Evolutionary conservation across 2,329 filamentous ascomycete species (phyloP).

Genomic region (Pseudophaeomoniella oleicola): DNA sequence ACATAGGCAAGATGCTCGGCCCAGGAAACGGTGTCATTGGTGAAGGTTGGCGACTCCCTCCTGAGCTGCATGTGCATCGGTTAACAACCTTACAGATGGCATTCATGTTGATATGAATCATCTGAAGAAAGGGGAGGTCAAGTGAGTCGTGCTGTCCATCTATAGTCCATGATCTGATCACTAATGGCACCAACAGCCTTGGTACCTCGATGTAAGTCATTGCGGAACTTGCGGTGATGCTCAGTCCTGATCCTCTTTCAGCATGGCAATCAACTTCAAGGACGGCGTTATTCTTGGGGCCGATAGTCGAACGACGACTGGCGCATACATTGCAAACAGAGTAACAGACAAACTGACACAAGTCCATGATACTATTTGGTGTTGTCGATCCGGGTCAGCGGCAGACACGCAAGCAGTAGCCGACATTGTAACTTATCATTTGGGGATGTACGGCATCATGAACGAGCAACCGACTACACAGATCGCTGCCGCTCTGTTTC

Average conservation of each 20-base stretch:
- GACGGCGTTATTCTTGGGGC: conserved; percentile 94
- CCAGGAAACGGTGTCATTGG: conserved; percentile 29
- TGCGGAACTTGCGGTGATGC: conserved; percentile 7
- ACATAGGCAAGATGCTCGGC: conserved; percentile 20
- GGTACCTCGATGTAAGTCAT: conserved; percentile 83
- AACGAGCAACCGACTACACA: conserved; percentile 87
- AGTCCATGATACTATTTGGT: conserved; percentile 99
- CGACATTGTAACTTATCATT: conserved; percentile 93
- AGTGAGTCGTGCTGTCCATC: conserved; percentile 48
- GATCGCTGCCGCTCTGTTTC: conserved; percentile 89
- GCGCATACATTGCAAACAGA: conserved; percentile 96
- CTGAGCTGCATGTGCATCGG: conserved; percentile 1
- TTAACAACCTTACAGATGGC: conserved; percentile 52
- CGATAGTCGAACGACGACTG: conserved; percentile 93
- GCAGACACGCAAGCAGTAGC: conserved; percentile 96
- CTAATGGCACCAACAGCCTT: conserved; percentile 41
- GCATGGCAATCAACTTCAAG: conserved; percentile 98
- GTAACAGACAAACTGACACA: conserved; percentile 98
- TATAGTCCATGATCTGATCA: conserved; percentile 12
- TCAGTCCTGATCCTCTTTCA: conserved; percentile 22
- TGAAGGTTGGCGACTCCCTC: conserved; percentile 21
- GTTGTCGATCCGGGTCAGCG: conserved; percentile 92
- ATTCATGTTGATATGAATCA: conserved; percentile 99
- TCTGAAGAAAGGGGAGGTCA: conserved; percentile 96
- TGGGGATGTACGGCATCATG: conserved; percentile 79